Percentiles rank a stretch among this genome's conserved stretches.
These are phyloP conservation scores for Acanthamoeba rhysodes DNA, from an alignment of 208 protist species.

Conservation along the genomic window DNA sequence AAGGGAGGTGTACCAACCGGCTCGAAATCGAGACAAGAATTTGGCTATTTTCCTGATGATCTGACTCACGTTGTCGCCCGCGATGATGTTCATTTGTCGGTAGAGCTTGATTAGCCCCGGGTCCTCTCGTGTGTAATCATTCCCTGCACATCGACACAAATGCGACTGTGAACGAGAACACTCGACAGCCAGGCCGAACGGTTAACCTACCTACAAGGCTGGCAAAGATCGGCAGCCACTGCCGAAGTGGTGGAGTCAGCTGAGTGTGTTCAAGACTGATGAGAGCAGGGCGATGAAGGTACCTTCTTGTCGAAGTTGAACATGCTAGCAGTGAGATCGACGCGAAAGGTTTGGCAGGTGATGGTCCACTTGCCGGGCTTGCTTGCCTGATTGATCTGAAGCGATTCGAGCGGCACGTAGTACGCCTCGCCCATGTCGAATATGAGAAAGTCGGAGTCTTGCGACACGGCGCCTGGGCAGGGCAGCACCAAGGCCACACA, in stretches of 20 bases:
- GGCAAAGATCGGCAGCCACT: conserved; percentile 42
- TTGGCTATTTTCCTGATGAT: conserved; percentile 29
- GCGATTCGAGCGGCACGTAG: conserved; percentile 39
- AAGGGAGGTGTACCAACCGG: neutral
- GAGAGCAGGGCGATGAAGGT: neutral
- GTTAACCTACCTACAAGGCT: neutral
- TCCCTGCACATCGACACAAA: neutral
- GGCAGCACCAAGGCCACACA: neutral
- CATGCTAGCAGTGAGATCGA: conserved; percentile 5
- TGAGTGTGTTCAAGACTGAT: neutral
- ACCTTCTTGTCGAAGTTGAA: conserved; percentile 53
- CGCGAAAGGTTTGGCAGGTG: conserved; percentile 26
- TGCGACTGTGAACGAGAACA: neutral
- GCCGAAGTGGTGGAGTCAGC: neutral
- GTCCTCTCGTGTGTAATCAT: neutral
- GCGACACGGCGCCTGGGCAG: neutral
- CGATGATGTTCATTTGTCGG: conserved; percentile 20
- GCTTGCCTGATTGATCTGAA: neutral
- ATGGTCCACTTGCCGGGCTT: conserved; percentile 20
- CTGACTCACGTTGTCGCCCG: neutral
- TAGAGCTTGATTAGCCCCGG: neutral
- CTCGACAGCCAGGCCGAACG: neutral
- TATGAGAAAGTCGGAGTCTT: conserved; percentile 62
- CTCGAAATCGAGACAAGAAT: neutral
- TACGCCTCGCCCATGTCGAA: conserved; percentile 44